phyloP scores from a whole-genome alignment of 495 filamentous ascomycete species.

The Elasticomyces elasticus region DNA sequence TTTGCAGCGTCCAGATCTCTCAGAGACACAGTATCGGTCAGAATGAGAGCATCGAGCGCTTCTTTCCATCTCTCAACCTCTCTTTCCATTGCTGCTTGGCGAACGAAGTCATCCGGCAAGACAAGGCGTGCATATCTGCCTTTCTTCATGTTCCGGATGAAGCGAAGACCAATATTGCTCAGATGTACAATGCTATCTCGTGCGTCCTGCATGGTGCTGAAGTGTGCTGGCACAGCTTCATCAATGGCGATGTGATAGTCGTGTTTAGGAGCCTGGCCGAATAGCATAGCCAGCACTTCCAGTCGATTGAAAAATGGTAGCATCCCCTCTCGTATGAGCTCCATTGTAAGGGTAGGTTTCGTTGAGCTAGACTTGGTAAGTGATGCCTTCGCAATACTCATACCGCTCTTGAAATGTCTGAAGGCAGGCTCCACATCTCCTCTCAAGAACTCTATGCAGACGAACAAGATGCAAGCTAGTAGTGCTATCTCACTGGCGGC shows the following conservation, averaged over 20 bases:
- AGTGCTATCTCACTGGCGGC: slow-evolving; percentile 8
- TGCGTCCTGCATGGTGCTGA: slow-evolving; percentile 8
- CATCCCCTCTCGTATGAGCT: slow-evolving; percentile 11
- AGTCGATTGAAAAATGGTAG: slow-evolving; percentile 17
- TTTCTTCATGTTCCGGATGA: slow-evolving; percentile 7
- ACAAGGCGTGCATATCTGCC: slow-evolving; percentile 3
- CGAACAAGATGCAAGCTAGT: slow-evolving; percentile 15
- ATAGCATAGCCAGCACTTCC: slow-evolving; percentile 14
- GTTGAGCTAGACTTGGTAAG: not conserved
- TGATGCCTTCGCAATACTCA: slow-evolving; percentile 7
- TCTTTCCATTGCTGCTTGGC: not conserved
- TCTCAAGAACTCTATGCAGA: slow-evolving; percentile 16
- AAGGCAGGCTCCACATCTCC: slow-evolving; percentile 4
- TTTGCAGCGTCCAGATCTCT: slow-evolving; percentile 15
- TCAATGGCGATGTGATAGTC: slow-evolving; percentile 2
- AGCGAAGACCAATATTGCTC: slow-evolving; percentile 7
- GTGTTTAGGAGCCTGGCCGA: slow-evolving; percentile 6
- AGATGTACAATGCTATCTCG: slow-evolving; percentile 15
- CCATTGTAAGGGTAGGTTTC: not conserved
- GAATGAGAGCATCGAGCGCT: not conserved
- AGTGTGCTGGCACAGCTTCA: slow-evolving; percentile 1
- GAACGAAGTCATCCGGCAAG: slow-evolving; percentile 1
- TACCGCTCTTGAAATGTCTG: slow-evolving; percentile 16
- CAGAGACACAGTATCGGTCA: slow-evolving; percentile 1
- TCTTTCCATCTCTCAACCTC: not conserved